Evolutionary conservation across 352 stramenopile genomes (phyloP).

Genomic region (Aphanomyces stellatus): DNA sequence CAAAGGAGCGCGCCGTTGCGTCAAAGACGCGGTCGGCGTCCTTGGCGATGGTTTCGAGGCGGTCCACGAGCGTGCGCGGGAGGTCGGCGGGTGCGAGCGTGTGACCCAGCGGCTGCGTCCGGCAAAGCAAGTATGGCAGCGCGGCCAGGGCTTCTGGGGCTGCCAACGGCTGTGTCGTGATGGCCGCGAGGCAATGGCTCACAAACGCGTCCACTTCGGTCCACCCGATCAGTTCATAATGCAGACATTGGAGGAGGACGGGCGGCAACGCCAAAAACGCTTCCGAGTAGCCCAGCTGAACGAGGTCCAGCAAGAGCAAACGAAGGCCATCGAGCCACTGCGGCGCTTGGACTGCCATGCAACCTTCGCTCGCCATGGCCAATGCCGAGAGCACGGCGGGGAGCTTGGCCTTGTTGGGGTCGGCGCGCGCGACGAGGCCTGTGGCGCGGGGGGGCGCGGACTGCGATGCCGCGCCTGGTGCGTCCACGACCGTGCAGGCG

Average conservation of each 20-base stretch:
- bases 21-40: neutral
- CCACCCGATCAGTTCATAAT: slow-evolving; percentile 15
- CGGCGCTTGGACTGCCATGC: neutral
- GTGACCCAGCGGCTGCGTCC: slow-evolving; percentile 13
- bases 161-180: neutral
- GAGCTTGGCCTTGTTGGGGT: neutral
- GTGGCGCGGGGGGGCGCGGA: neutral
- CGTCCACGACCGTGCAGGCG: neutral
- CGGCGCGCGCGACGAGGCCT: neutral
- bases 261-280: neutral
- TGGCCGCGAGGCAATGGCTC: neutral
- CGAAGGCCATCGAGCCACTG: slow-evolving; percentile 2
- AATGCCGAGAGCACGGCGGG: neutral
- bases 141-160: slow-evolving; percentile 6
- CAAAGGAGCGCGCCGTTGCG: slow-evolving; percentile 3
- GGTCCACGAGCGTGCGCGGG: neutral
- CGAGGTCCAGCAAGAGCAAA: neutral
- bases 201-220: slow-evolving; percentile 13
- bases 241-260: slow-evolving; percentile 3
- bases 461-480: neutral
- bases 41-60: neutral
- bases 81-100: neutral
- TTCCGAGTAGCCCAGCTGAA: neutral
- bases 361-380: slow-evolving; percentile 13
- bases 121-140: slow-evolving; percentile 18